These are phyloP conservation scores for Plasmodium vivax DNA, from an alignment of 169 alveolate genomes.

Conservation along the genomic window DNA sequence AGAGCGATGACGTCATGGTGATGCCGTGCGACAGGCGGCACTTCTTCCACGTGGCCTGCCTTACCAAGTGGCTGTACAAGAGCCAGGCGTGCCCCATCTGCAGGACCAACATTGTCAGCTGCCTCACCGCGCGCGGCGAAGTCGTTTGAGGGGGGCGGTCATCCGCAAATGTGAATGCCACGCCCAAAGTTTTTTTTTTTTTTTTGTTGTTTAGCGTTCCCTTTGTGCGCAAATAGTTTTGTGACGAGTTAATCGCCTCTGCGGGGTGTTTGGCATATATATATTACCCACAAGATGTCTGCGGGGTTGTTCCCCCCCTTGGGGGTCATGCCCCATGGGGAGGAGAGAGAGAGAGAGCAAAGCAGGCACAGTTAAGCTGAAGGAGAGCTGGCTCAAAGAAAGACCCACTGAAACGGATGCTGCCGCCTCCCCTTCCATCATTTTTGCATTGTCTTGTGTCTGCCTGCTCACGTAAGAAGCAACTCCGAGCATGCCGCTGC, in stretches of 20 bases:
- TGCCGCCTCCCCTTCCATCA: not conserved
- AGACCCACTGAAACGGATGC: too few species aligned
- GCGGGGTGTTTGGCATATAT: not conserved
- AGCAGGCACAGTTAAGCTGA: too few species aligned
- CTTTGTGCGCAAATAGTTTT: too few species aligned
- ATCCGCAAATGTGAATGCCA: not conserved
- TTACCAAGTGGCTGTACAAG: conserved; percentile 80
- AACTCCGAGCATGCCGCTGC: not conserved
- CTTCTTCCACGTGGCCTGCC: conserved; percentile 81
- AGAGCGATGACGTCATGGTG: conserved; percentile 76
- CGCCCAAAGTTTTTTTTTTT: not conserved
- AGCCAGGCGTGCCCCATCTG: conserved; percentile 86
- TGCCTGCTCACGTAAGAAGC: not conserved
- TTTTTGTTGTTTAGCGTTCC: not conserved
- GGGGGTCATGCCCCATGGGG: too few species aligned
- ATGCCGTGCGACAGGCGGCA: conserved; percentile 86
- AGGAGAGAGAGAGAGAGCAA: too few species aligned
- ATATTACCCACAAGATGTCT: not conserved
- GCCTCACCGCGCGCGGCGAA: conserved; percentile 30
- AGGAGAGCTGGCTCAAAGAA: too few species aligned
- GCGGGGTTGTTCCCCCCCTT: not conserved
- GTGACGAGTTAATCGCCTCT: not conserved
- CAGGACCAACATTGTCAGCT: conserved; percentile 78
- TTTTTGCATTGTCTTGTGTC: not conserved
- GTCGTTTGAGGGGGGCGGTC: conserved; percentile 1